phyloP scores from a whole-genome alignment of 345 rosid genomes.

The Ceriops tagal region DNA sequence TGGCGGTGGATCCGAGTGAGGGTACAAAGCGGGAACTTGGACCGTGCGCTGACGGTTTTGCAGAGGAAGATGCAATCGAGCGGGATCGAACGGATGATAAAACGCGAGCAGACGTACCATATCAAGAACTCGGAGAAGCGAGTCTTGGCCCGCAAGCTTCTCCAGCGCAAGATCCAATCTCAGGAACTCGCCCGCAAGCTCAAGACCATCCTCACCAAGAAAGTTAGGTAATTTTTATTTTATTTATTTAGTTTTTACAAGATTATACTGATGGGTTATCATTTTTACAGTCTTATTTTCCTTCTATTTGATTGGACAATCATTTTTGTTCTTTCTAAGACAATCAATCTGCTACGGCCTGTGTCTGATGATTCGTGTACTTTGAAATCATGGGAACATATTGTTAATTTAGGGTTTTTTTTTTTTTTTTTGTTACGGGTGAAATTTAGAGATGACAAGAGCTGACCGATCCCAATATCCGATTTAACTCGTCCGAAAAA shows the following conservation, averaged over 20 bases:
- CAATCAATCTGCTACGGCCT: too few species aligned
- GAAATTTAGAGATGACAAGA: too few species aligned
- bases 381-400: too few species aligned
- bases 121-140: constrained; percentile 93
- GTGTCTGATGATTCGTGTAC: too few species aligned
- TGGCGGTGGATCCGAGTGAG: constrained; percentile 80
- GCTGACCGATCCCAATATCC: too few species aligned
- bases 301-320: not conserved
- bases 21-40: constrained; percentile 62
- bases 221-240: constrained; percentile 19
- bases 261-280: too few species aligned
- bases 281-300: not conserved
- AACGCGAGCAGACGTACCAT: constrained; percentile 57
- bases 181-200: constrained; percentile 78
- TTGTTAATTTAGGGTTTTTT: too few species aligned
- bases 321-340: too few species aligned
- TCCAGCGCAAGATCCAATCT: constrained; percentile 60
- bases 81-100: constrained; percentile 85
- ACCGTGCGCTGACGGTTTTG: constrained; percentile 55
- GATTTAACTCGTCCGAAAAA: too few species aligned
- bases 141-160: constrained; percentile 70
- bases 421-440: too few species aligned
- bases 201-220: constrained; percentile 42
- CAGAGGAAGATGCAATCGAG: constrained; percentile 82
- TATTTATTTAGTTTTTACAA: too few species aligned